Conservation (phyloP, 192 early-diverging fungal species). For the Coemansia sp. region DNA sequence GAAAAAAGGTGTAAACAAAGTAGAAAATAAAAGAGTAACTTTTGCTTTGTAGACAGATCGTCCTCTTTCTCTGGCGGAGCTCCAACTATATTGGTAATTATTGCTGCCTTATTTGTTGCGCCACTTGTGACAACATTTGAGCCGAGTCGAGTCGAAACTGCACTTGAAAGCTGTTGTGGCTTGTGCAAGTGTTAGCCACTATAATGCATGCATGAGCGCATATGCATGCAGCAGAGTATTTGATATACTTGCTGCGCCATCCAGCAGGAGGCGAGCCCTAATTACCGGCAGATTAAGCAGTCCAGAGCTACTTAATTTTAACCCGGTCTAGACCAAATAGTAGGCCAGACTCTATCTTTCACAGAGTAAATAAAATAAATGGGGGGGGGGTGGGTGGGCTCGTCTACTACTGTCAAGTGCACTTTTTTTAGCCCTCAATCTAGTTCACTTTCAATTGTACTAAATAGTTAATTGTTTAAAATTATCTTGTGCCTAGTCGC, state of each 20-base stretch:
- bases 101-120: too few species aligned
- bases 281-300: too few species aligned
- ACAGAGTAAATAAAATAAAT: neutral
- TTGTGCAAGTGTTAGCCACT: too few species aligned
- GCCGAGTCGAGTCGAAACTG: neutral
- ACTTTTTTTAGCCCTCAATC: neutral
- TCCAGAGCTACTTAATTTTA: neutral
- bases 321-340: neutral
- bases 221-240: too few species aligned
- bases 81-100: too few species aligned
- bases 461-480: neutral
- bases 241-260: neutral
- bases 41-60: too few species aligned
- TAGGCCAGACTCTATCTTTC: neutral
- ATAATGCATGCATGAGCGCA: neutral
- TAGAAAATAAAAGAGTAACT: neutral
- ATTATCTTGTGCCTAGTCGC: neutral
- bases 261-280: neutral
- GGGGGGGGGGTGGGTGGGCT: neutral
- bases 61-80: too few species aligned
- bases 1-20: neutral
- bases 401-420: neutral
- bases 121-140: neutral
- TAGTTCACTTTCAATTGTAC: neutral
- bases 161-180: too few species aligned